A percentile compares a stretch with the other conserved stretches of the same genome.
These are phyloP conservation scores for Blastomyces parvus DNA, from an alignment of 2,329 filamentous ascomycete genomes.

Conservation along the genomic window DNA sequence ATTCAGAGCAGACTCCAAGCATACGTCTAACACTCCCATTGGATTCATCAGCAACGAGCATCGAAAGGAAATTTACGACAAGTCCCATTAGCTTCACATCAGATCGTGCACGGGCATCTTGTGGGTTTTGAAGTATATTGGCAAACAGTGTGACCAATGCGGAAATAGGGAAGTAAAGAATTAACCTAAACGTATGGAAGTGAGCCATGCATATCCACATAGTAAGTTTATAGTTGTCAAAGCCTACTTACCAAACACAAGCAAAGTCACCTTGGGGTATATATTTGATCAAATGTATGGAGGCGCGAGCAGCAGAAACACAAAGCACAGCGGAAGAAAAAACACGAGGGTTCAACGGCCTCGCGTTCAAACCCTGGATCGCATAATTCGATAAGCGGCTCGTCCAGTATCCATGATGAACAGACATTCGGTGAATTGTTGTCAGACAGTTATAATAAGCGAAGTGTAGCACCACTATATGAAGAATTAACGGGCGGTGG, in stretches of 20 bases:
- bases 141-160: slow-evolving; percentile 91
- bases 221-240: neutral
- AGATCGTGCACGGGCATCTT: slow-evolving; percentile 76
- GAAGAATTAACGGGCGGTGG: slow-evolving; percentile 85
- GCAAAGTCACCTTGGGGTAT: slow-evolving; percentile 90
- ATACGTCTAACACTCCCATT: slow-evolving; percentile 88
- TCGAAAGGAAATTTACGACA: slow-evolving; percentile 84
- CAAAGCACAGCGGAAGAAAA: slow-evolving; percentile 91
- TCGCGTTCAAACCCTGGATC: slow-evolving; percentile 83
- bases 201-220: slow-evolving; percentile 11
- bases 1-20: slow-evolving; percentile 89
- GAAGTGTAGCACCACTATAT: slow-evolving; percentile 90
- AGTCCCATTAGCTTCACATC: slow-evolving; percentile 86
- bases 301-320: slow-evolving; percentile 83
- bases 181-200: slow-evolving; percentile 50
- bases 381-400: slow-evolving; percentile 89
- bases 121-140: slow-evolving; percentile 90
- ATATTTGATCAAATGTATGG: slow-evolving; percentile 89
- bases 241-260: slow-evolving; percentile 71
- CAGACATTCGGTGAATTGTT: slow-evolving; percentile 96
- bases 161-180: slow-evolving; percentile 93
- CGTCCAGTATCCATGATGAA: slow-evolving; percentile 97
- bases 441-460: slow-evolving; percentile 97
- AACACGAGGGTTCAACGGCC: slow-evolving; percentile 82
- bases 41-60: slow-evolving; percentile 78